Evolutionary conservation across 257 asterid genomes (phyloP), one percentile per base, ranked within the genome.

Genomic region (Jasminum sambac): DNA sequence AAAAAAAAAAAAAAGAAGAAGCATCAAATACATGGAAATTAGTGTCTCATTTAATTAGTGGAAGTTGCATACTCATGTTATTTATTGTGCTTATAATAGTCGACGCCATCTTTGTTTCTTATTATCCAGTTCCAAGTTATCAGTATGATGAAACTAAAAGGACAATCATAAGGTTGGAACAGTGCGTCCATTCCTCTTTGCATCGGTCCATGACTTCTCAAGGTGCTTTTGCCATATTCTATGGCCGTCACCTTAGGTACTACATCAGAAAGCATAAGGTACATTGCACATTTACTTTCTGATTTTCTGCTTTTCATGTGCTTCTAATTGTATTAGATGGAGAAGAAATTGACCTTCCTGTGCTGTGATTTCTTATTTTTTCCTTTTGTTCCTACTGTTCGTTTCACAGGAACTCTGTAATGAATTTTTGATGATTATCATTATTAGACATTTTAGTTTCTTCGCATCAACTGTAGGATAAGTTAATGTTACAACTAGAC

Each of bases 221-320:
- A 67, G 91, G 91, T 67, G 91, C 98, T 68, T 81, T 91, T 71
- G 99, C 98, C 43, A 74, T 91, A 76, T 84, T 95, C 17, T 87
- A 83, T 71, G 97, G 99, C 68, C 97, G 94, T 64, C 94, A 86
- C 80, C 74, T 86, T 83, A 87, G 73, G 86, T 87, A 88, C 78
- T 87, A 83, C 86, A 87, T 95, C 58, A 83, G 73, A 80, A 91
- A 95, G 74, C 83, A 89, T 7, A 90, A 89, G 99, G 99, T 91
- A 77, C 39, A 50, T 60, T 72, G 26, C 76, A 69, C 46, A 14
- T 48, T 55, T 11, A 30, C 68, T 60, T 73, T 76, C 71, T 68
- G 68, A 66, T 57, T 64, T 64, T 55, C 38, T 30, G 39, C 40
- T 63, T 55, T 67, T 8, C 21, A 39, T 39, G 30, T 24, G 30